Evolutionary conservation across 306 rosid genomes (phyloP), one percentile per base, ranked within the genome.

Genomic region (Casuarina equisetifolia): DNA sequence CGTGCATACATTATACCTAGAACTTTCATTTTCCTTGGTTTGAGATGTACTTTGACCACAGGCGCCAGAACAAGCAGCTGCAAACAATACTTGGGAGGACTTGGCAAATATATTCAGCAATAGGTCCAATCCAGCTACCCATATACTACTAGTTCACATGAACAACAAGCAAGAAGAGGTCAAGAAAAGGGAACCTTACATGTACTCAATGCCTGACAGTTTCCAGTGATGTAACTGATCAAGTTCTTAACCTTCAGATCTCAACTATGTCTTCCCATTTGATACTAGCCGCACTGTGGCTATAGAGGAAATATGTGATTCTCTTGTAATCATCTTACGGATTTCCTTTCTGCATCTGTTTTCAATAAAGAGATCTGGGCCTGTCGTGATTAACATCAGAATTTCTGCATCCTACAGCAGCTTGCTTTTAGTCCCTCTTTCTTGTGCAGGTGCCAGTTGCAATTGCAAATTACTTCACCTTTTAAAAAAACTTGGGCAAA

Each of bases 181-280:
- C 40, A 17, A 67, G 5, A 67, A 42, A 42, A 42, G 35, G 3
- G 49, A 67, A 67, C 50, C 71, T 67, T 67, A 67, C 51, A 67
- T 67, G 71, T 3, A 42, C 12, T 17, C 50, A 42, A 2, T 15
- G 42, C 50, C 48, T 4, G 11, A 42, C 6, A 9, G 48, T 42
- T 17, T 50, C 71, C 49, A 67, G 46, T 3, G 45, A 6, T n/a
- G 35, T 40, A 42, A 42, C 8, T 67, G 50, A 67, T 39, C 5
- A 42, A 67, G 49, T 42, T 67, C 48, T 67, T 13, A 67, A 67
- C 71, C 35, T 42, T 67, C 50, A 42, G 50, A 67, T 42, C 35
- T 40, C 44, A 15, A 36, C 69, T 36, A 20, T 19, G 45, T 62
- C n/a, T 35, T 44, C 71, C 15, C 49, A 42, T 67, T 67, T 42